These are phyloP conservation scores for Colletotrichum camelliae DNA, from an alignment of 2,329 filamentous ascomycete species.

Conservation along the genomic window DNA sequence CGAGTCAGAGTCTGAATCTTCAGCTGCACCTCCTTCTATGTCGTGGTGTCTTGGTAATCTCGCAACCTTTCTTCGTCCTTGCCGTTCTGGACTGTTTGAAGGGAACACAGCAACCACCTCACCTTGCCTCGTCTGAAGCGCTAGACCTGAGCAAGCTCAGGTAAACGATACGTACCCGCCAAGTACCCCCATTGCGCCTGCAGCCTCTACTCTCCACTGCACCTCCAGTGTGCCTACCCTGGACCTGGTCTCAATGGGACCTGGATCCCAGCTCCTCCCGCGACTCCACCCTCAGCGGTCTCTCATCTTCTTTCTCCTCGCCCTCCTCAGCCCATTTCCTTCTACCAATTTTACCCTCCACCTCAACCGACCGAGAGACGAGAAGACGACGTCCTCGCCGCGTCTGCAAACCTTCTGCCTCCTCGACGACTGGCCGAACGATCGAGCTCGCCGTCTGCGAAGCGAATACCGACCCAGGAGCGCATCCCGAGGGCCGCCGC, in stretches of 20 bases:
- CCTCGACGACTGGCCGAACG: neutral
- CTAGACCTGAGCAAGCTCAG: neutral
- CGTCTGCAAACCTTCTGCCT: neutral
- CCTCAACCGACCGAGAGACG: slow-evolving; percentile 1
- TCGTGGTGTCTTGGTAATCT: slow-evolving; percentile 15
- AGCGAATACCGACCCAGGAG: neutral
- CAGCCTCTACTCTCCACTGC: neutral
- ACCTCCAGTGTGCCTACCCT: slow-evolving; percentile 12
- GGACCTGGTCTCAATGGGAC: slow-evolving; percentile 1
- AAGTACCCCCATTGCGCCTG: slow-evolving; percentile 1
- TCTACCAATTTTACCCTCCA: slow-evolving; percentile 9
- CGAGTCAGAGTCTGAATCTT: neutral
- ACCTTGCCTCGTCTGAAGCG: neutral
- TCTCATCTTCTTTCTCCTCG: slow-evolving; percentile 20
- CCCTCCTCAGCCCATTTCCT: slow-evolving; percentile 17
- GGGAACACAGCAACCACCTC: neutral
- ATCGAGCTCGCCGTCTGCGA: neutral
- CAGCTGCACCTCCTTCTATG: neutral
- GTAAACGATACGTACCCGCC: neutral
- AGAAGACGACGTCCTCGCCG: neutral
- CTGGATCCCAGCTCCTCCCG: slow-evolving; percentile 21
- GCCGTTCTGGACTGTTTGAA: neutral
- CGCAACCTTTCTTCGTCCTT: neutral
- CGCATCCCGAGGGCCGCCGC: neutral
- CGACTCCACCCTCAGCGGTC: slow-evolving; percentile 10